A percentile compares a stretch with the other conserved stretches of the same genome.
Conservation (phyloP, 768 basidiomycete genomes). For the Tulasnella sp. region DNA sequence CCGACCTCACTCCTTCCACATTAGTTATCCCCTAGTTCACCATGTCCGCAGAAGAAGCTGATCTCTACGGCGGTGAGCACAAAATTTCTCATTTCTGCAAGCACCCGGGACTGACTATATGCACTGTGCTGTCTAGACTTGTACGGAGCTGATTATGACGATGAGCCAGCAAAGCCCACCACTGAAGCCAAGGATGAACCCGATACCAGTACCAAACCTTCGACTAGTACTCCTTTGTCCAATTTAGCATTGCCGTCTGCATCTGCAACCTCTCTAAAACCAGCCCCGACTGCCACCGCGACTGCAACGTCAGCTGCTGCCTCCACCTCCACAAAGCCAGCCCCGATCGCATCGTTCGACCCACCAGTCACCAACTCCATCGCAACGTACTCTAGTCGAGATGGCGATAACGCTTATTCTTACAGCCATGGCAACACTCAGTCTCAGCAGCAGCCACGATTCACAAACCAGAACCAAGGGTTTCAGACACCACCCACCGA, state of each 20-base stretch:
- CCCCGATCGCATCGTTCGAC: background rate
- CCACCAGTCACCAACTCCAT: slow-evolving; percentile 17
- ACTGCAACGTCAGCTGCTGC: background rate
- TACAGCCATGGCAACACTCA: slow-evolving; percentile 25
- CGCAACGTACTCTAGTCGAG: slow-evolving; percentile 20
- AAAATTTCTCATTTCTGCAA: background rate
- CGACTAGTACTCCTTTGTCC: background rate
- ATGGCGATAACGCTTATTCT: slow-evolving; percentile 5
- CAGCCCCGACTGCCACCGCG: background rate
- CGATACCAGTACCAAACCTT: slow-evolving; percentile 1
- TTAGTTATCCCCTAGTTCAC: background rate
- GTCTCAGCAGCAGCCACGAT: slow-evolving; percentile 23
- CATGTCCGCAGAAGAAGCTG: slow-evolving; percentile 53
- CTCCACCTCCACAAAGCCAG: background rate
- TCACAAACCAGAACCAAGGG: slow-evolving; percentile 48
- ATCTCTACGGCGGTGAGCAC: slow-evolving; percentile 71
- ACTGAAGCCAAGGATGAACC: slow-evolving; percentile 18
- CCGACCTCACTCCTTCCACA: background rate
- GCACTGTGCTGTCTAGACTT: slow-evolving; percentile 39
- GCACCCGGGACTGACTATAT: background rate
- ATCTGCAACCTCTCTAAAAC: background rate
- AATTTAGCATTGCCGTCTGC: background rate
- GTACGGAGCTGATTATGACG: slow-evolving; percentile 38
- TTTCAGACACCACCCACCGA: slow-evolving; percentile 49
- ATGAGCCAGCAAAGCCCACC: background rate